A percentile compares a stretch with the other conserved stretches of the same genome.
These are phyloP conservation scores for Wallacemonas sp. DNA, from an alignment of 208 protist genomes.

Conservation along the genomic window DNA sequence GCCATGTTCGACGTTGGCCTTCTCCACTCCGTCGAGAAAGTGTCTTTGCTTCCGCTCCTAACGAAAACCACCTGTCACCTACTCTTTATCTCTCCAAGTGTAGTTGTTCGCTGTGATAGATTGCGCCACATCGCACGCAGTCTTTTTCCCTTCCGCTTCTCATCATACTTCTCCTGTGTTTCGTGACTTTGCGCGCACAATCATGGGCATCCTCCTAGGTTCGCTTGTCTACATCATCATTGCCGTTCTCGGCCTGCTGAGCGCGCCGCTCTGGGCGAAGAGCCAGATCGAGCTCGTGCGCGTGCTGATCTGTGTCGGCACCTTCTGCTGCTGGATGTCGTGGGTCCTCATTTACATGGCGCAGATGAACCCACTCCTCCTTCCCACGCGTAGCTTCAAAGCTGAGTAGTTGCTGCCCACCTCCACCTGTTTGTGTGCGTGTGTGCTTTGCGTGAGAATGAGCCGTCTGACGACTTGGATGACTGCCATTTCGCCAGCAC, in stretches of 20 bases:
- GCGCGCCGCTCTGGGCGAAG: constrained; percentile 77
- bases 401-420: constrained; percentile 41
- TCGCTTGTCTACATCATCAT: constrained; percentile 73
- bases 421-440: not conserved
- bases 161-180: constrained; percentile 3
- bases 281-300: constrained; percentile 84
- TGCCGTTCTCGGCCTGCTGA: constrained; percentile 51
- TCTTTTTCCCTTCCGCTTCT: constrained; percentile 3
- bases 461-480: no score
- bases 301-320: constrained; percentile 58
- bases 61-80: no score
- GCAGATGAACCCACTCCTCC: constrained; percentile 89
- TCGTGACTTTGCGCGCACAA: constrained; percentile 17
- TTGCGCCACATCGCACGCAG: no score
- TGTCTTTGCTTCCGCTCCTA: no score
- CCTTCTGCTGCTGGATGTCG: constrained; percentile 93
- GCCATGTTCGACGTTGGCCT: no score
- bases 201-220: constrained; percentile 74
- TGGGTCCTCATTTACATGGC: constrained; percentile 94
- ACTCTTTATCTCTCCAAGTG: no score
- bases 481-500: no score
- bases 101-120: no score
- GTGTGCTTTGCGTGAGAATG: no score
- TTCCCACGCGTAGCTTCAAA: constrained; percentile 87
- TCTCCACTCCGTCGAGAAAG: no score